A percentile compares a stretch with the other conserved stretches of the same genome.
Conservation (phyloP, 75 land plant species). For the Cunninghamia lanceolata region DNA sequence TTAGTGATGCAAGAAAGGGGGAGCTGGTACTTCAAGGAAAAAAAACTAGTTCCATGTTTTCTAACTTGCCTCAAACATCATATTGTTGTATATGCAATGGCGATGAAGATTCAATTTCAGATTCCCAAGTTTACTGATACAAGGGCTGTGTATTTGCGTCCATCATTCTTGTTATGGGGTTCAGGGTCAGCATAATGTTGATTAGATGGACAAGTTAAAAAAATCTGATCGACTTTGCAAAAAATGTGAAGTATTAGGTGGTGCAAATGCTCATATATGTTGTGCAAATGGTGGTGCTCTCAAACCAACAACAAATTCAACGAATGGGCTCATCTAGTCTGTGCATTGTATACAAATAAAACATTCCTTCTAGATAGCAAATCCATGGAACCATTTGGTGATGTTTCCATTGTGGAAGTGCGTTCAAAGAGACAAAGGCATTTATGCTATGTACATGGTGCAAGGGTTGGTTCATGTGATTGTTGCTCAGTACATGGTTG, state of each 20-base stretch:
- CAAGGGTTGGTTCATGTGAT: constrained; percentile 25
- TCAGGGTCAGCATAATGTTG: constrained; percentile 8
- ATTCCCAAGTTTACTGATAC: constrained; percentile 35
- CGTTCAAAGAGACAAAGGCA: constrained; percentile 20
- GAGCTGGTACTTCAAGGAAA: neutral
- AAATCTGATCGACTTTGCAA: constrained; percentile 19
- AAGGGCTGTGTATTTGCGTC: constrained; percentile 20
- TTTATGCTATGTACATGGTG: constrained; percentile 28
- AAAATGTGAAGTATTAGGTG: constrained; percentile 34
- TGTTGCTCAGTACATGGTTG: constrained; percentile 17
- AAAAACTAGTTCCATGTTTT: constrained; percentile 9
- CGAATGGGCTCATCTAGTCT: constrained; percentile 34
- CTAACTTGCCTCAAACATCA: neutral
- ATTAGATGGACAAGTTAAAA: neutral
- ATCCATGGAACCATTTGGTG: constrained; percentile 41
- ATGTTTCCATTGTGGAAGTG: constrained; percentile 22
- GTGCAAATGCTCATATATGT: constrained; percentile 11
- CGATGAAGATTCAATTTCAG: constrained; percentile 18
- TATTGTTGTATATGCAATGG: constrained; percentile 41
- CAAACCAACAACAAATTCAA: constrained; percentile 25
- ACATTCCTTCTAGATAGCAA: constrained; percentile 35
- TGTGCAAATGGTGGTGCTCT: constrained; percentile 26
- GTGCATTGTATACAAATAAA: constrained; percentile 37
- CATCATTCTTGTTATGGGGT: constrained; percentile 44
- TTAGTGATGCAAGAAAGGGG: neutral